Evolutionary conservation across 345 rosid genomes (phyloP), one percentile per base, ranked within the genome.

Genomic region (Citrus cavaleriei): DNA sequence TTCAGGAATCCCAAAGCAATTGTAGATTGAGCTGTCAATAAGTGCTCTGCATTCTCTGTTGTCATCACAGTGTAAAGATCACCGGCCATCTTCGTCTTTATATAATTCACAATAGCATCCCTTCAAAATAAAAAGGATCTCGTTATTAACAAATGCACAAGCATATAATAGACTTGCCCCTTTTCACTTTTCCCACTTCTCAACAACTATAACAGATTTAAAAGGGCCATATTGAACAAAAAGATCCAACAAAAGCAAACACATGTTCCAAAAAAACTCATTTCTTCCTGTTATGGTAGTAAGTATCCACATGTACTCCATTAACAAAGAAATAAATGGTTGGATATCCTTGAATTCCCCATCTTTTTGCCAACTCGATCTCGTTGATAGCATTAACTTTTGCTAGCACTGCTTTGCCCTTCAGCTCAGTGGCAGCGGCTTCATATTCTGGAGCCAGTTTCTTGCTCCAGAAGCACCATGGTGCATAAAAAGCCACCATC

Each of bases 381-480:
- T 73, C 73, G 30, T 10, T 9, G 40, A 6, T 0, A 62, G 25
- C 30, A 67, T 83, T 49, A 6, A 80, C 65, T 22, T 76, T 73
- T 6, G 81, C 83, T 22, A 77, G 79, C 59, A 80, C 76, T 18
- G 73, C 85, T 54, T 68, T 61, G 27, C 57, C 72, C 83, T 80
- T 73, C 61, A 83, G 54, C 80, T 67, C 34, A 0, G 76, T 77
- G 22, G 85, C 85, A 5, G 85, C 85, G 3, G 80, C 76, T 1
- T 78, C 69, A 68, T 80, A 80, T 24, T 72, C 79, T 3, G 81
- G 80, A 7, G 64, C 81, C 62, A 80, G 28, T 30, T 54, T n/a
- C 69, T 80, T 34, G 55, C 81, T 60, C 62, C 55, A 73, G 28
- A 55, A 37, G 60, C 76, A 73, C 81, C 81, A 30, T 4, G 83